A percentile compares a stretch with the other conserved stretches of the same genome.
Conservation (phyloP, 177 flowering plant species). For the Vitis hybrid region DNA sequence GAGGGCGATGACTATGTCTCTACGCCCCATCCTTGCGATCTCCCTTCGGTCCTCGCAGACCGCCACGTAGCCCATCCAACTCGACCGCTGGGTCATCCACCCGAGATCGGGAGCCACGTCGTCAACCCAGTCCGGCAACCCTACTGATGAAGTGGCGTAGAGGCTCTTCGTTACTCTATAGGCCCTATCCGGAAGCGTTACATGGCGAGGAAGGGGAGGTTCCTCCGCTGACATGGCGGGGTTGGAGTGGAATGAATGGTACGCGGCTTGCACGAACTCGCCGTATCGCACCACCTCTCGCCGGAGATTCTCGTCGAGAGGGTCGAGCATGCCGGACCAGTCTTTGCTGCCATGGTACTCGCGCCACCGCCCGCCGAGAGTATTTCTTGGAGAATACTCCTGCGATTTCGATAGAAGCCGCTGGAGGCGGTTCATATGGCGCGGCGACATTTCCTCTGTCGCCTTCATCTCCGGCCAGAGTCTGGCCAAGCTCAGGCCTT, state of each 20-base stretch:
- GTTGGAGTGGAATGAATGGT: constrained; percentile 66
- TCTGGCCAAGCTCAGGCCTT: constrained; percentile 47
- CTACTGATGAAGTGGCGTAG: constrained; percentile 75
- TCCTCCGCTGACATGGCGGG: constrained; percentile 50
- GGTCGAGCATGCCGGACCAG: constrained; percentile 87
- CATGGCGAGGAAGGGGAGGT: constrained; percentile 37
- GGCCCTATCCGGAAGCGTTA: constrained; percentile 52
- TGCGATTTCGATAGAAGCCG: constrained; percentile 54
- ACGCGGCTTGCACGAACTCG: constrained; percentile 85
- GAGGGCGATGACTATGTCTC: constrained; percentile 77
- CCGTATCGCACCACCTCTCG: constrained; percentile 88
- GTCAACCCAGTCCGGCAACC: constrained; percentile 76
- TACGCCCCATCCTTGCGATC: constrained; percentile 78
- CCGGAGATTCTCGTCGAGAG: constrained; percentile 89
- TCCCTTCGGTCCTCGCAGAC: constrained; percentile 73
- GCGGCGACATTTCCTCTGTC: constrained; percentile 81
- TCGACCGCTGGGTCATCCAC: constrained; percentile 90
- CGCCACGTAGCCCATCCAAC: constrained; percentile 87
- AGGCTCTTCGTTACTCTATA: constrained; percentile 70
- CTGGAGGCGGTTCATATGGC: constrained; percentile 51
- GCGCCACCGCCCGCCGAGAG: constrained; percentile 58
- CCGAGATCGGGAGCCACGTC: constrained; percentile 70
- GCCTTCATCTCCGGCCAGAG: constrained; percentile 55
- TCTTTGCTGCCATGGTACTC: constrained; percentile 74
- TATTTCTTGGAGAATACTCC: constrained; percentile 77